Evolutionary conservation across 331 rosid species (phyloP).

Genomic region (Quercus lobata): DNA sequence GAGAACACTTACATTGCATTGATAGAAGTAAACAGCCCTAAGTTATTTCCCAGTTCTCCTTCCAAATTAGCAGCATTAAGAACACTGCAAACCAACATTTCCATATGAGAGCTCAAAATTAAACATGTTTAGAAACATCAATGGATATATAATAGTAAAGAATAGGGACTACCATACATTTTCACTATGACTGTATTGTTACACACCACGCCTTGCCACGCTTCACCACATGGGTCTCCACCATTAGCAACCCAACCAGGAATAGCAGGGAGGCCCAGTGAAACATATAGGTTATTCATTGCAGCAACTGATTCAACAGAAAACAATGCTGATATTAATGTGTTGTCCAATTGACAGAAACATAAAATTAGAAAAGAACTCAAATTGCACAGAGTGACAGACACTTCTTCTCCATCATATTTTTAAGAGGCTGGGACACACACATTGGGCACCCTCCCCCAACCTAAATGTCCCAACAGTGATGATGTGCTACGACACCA

Average conservation of each 20-base stretch:
- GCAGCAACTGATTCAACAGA: constrained; percentile 62
- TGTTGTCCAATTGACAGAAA: not conserved
- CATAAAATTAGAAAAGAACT: not conserved
- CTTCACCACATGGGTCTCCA: constrained; percentile 92
- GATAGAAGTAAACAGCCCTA: constrained; percentile 62
- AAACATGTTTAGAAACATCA: not conserved
- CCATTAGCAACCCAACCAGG: constrained; percentile 81
- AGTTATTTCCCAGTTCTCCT: constrained; percentile 74
- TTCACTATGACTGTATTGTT: constrained; percentile 48
- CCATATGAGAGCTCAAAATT: constrained; percentile 13
- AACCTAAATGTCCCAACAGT: not conserved
- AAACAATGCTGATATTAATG: not conserved
- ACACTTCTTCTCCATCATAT: not conserved
- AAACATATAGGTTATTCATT: constrained; percentile 55
- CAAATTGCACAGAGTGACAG: not conserved
- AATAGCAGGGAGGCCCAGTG: constrained; percentile 70
- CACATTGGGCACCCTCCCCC: not conserved
- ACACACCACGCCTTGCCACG: constrained; percentile 87
- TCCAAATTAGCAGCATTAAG: constrained; percentile 83
- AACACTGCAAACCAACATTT: constrained; percentile 45
- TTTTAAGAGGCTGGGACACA: not conserved
- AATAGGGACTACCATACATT: constrained; percentile 49
- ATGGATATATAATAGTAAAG: constrained; percentile 2
- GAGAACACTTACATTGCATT: constrained; percentile 51
- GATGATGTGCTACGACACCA: not conserved